Conservation (phyloP, 306 rosid species). For the Herpetospermum pedunculosum region DNA sequence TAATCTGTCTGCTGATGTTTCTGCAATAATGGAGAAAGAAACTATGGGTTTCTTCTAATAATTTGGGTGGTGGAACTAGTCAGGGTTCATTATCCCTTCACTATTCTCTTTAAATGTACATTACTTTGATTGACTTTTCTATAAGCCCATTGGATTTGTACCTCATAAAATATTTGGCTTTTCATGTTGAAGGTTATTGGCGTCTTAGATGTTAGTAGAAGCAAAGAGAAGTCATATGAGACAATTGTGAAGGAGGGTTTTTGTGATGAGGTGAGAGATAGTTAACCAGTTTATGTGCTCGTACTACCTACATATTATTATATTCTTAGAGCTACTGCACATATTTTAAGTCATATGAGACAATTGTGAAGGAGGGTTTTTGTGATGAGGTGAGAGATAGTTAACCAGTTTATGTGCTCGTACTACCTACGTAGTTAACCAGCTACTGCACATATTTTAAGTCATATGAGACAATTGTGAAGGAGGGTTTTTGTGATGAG, state of each 20-base stretch:
- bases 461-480: conserved; percentile 76
- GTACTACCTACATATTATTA: background rate
- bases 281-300: background rate
- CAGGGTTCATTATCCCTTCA: background rate
- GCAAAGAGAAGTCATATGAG: conserved; percentile 78
- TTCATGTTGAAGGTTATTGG: conserved; percentile 61
- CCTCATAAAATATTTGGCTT: conserved; percentile 3
- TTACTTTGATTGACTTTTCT: background rate
- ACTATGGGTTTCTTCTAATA: background rate
- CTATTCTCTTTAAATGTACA: background rate
- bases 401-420: background rate
- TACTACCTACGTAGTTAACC: background rate
- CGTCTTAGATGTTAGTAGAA: conserved; percentile 73
- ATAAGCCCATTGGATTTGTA: background rate
- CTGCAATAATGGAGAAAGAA: background rate
- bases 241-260: conserved; percentile 90
- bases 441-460: conserved; percentile 22
- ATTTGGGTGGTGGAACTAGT: background rate
- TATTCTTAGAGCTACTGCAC: background rate
- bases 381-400: conserved; percentile 67
- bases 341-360: conserved; percentile 80
- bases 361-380: conserved; percentile 87
- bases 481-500: conserved; percentile 95
- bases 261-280: conserved; percentile 70
- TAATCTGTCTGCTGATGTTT: background rate